These are phyloP conservation scores for Solanum chiquidenum DNA, from an alignment of 257 asterid species.

Conservation along the genomic window DNA sequence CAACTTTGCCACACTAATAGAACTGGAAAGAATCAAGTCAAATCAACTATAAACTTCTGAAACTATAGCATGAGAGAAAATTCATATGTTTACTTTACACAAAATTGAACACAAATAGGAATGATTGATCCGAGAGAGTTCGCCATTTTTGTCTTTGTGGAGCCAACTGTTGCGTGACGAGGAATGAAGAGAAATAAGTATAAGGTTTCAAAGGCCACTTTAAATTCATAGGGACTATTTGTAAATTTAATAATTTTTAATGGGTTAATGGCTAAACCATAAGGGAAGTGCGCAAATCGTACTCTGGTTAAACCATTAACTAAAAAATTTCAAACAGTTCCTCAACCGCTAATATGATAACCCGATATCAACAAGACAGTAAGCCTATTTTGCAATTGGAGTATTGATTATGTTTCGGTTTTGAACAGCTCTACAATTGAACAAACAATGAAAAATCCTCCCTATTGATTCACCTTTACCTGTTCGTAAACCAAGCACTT, in stretches of 20 bases:
- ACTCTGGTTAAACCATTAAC: not conserved
- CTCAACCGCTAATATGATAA: not conserved
- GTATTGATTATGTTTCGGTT: not conserved
- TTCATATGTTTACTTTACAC: not conserved
- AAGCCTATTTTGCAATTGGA: not conserved
- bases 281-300: not conserved
- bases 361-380: not conserved
- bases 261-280: not conserved
- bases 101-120: not conserved
- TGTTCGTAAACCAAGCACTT: not conserved
- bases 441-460: not conserved
- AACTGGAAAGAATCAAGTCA: not conserved
- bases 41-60: not conserved
- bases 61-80: not conserved
- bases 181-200: not conserved
- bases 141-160: not conserved
- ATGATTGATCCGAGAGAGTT: not conserved
- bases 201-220: not conserved
- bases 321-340: not conserved
- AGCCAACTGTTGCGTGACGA: not conserved
- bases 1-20: not conserved
- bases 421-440: not conserved
- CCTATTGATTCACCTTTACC: not conserved
- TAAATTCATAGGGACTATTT: not conserved
- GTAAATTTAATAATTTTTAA: not conserved